A percentile compares a stretch with the other conserved stretches of the same genome.
Evolutionary conservation across 2,329 filamentous ascomycete genomes (phyloP).

Genomic region (Nemania diffusa): DNA sequence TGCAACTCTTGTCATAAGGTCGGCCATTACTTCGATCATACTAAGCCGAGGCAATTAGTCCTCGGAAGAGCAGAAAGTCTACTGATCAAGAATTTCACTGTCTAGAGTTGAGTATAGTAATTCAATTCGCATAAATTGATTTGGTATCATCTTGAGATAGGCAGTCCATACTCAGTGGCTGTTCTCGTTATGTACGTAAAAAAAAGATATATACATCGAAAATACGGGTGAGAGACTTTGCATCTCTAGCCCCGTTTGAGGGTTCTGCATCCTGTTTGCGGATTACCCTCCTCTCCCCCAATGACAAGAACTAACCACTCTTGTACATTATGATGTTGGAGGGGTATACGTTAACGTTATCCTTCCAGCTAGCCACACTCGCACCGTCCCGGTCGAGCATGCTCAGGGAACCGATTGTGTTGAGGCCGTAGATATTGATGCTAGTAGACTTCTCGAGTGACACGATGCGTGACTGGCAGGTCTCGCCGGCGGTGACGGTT

Average conservation of each 20-base stretch:
- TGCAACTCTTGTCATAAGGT: background rate
- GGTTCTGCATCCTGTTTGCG: background rate
- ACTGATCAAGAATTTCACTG: background rate
- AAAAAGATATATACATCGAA: slow-evolving; percentile 35
- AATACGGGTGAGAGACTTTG: slow-evolving; percentile 4
- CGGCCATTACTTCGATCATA: background rate
- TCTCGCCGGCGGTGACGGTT: slow-evolving; percentile 49
- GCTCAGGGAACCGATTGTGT: slow-evolving; percentile 56
- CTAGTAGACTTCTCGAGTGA: slow-evolving; percentile 52
- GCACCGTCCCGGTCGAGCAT: slow-evolving; percentile 52
- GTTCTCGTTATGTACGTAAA: slow-evolving; percentile 29
- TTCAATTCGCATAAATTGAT: slow-evolving; percentile 2
- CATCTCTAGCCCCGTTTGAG: slow-evolving; percentile 17
- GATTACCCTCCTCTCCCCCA: background rate
- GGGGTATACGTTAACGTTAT: slow-evolving; percentile 49
- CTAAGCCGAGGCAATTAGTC: background rate
- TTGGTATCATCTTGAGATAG: slow-evolving; percentile 18
- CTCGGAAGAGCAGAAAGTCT: background rate
- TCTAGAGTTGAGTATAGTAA: background rate
- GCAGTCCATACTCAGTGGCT: background rate
- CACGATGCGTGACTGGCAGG: slow-evolving; percentile 55
- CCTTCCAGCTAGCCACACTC: slow-evolving; percentile 47
- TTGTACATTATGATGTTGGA: slow-evolving; percentile 49
- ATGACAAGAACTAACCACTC: slow-evolving; percentile 38
- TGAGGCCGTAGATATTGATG: slow-evolving; percentile 58